Percentiles rank a stretch among this genome's conserved stretches.
These are phyloP conservation scores for Lepraria neglecta DNA, from an alignment of 495 filamentous ascomycete species.

Conservation along the genomic window DNA sequence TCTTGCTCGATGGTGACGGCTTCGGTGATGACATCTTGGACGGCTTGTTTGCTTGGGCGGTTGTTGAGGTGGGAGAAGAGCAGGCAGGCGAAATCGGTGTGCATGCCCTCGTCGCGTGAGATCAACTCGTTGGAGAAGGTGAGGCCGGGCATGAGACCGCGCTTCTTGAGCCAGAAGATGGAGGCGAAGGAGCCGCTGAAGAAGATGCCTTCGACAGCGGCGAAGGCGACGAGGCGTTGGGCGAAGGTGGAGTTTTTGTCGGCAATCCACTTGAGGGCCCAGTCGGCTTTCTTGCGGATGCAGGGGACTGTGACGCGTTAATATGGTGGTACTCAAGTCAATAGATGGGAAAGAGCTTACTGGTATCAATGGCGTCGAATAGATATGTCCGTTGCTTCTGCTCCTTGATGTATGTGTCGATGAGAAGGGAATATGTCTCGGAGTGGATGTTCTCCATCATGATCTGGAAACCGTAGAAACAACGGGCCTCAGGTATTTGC, in stretches of 20 bases:
- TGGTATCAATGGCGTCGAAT: slow-evolving; percentile 98
- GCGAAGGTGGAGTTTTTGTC: slow-evolving; percentile 91
- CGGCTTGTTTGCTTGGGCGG: slow-evolving; percentile 71
- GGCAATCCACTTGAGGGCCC: slow-evolving; percentile 91
- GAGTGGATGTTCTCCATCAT: slow-evolving; percentile 99
- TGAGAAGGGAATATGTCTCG: slow-evolving; percentile 97
- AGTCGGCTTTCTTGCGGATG: slow-evolving; percentile 96
- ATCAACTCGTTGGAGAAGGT: slow-evolving; percentile 99
- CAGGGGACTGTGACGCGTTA: slow-evolving; percentile 62
- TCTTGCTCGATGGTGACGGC: slow-evolving; percentile 94
- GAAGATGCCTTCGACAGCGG: slow-evolving; percentile 98
- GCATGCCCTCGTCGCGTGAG: slow-evolving; percentile 97
- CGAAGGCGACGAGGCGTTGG: slow-evolving; percentile 92
- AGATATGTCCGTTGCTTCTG: slow-evolving; percentile 90
- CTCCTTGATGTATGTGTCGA: slow-evolving; percentile 99
- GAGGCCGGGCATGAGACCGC: slow-evolving; percentile 94
- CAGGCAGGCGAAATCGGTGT: slow-evolving; percentile 98
- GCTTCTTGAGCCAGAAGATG: slow-evolving; percentile 99
- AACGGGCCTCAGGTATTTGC: slow-evolving; percentile 94
- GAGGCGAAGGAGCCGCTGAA: slow-evolving; percentile 99
- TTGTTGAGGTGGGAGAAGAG: slow-evolving; percentile 93
- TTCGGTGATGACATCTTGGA: slow-evolving; percentile 85
- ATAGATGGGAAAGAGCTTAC: slow-evolving; percentile 40
- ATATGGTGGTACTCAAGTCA: slow-evolving; percentile 17
- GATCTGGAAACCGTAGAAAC: slow-evolving; percentile 99